A percentile compares a stretch with the other conserved stretches of the same genome.
Evolutionary conservation across 2,329 filamentous ascomycete species (phyloP).

Genomic region (Cercospora zeae-maydis): DNA sequence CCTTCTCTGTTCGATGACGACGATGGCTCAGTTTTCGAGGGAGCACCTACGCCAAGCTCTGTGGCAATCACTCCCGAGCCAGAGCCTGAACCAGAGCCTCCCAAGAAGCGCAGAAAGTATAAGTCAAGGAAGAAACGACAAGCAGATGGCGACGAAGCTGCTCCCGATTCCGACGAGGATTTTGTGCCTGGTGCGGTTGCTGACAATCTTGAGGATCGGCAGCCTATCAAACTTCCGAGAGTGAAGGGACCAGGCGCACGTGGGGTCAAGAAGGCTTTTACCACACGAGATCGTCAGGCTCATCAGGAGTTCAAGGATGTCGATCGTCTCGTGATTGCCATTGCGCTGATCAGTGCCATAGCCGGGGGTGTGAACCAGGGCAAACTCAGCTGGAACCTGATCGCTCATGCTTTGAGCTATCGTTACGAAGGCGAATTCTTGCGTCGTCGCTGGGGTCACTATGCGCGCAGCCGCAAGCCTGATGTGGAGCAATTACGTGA

Average conservation of each 20-base stretch:
- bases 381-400: slow-evolving; percentile 41
- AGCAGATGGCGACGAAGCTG: slow-evolving; percentile 5
- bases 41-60: slow-evolving; percentile 3
- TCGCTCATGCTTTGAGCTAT: slow-evolving; percentile 41
- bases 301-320: slow-evolving; percentile 28
- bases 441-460: slow-evolving; percentile 39
- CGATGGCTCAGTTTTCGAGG: background rate
- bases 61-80: slow-evolving; percentile 4
- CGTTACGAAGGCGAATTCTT: slow-evolving; percentile 38
- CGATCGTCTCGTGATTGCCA: slow-evolving; percentile 33
- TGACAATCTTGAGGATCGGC: background rate
- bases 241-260: slow-evolving; percentile 3
- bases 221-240: background rate
- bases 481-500: slow-evolving; percentile 51
- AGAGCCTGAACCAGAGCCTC: slow-evolving; percentile 5
- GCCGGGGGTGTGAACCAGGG: slow-evolving; percentile 38
- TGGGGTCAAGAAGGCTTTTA: slow-evolving; percentile 9
- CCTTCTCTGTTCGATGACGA: background rate
- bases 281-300: slow-evolving; percentile 23
- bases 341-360: slow-evolving; percentile 34
- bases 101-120: slow-evolving; percentile 11
- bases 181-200: slow-evolving; percentile 10
- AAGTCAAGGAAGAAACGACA: slow-evolving; percentile 12
- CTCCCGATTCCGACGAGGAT: slow-evolving; percentile 12
- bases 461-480: slow-evolving; percentile 22